Evolutionary conservation across 768 basidiomycete species (phyloP), one percentile per base, ranked within the genome.

Genomic region (Termitomyces sp.): DNA sequence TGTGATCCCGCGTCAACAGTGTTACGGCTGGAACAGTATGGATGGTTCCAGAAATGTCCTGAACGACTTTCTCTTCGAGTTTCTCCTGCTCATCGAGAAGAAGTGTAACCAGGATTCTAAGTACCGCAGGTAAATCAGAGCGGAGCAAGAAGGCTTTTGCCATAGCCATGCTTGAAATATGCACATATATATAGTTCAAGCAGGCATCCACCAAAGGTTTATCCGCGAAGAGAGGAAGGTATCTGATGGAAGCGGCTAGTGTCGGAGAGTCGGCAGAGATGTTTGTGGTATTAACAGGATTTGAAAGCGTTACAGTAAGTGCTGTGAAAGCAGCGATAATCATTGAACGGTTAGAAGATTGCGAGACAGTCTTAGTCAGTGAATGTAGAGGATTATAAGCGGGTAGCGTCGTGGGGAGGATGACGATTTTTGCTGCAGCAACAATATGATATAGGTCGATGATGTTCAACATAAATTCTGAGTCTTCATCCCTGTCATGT

Each of bases 131-230:
- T 85, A 94, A 87, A 54, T 86, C 81, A 1, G 83, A 78, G 68
- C 87, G 86, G 17, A 88, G 79, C 48, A 94, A 74, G 69, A 94
- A 93, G 6, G 87, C 85, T 66, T 89, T 89, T 20, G 88, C 86
- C 83, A 91, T 87, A 7, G 86, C 75, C 8, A 86, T 83, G 69
- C 89, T 81, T 5, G 91, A 88, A 25, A 94, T 76, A 70, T 93
- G 89, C 7, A 83, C 76, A 69, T 91, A 91, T 14, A 94, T 69
- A 68, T 86, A 92, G 72, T 88, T 91, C 49, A 94, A 69, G 56
- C 83, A 86, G 6, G 87, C 85, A 56, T 91, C 89, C 4, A 91
- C 77, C 32, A 94, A 78, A 11, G 77, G 76, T 62, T 84, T 85
- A 75, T 94, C 92, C 45, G 79, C 66, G 70, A 89, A 82, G 4